Conservation (phyloP, 2,329 filamentous ascomycete genomes). For the Hymenoscyphus linearis region DNA sequence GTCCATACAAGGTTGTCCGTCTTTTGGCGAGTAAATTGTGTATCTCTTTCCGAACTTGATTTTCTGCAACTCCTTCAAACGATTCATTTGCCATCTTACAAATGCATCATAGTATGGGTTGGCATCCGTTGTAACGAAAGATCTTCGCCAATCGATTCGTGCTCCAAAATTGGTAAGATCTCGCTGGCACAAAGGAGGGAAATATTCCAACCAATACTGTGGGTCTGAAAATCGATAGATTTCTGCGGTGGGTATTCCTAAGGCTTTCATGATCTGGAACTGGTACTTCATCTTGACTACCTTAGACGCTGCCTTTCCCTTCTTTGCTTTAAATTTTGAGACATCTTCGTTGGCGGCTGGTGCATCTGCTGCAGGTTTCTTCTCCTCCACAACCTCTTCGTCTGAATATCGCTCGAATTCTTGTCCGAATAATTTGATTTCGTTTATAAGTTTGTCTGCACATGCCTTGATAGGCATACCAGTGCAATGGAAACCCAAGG, state of each 20-base stretch:
- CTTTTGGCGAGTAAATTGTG: conserved; percentile 88
- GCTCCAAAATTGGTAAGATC: conserved; percentile 82
- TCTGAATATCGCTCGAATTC: conserved; percentile 75
- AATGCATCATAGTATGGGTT: conserved; percentile 98
- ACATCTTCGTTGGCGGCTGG: conserved; percentile 71
- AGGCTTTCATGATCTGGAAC: conserved; percentile 88
- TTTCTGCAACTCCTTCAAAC: conserved; percentile 81
- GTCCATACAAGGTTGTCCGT: conserved; percentile 82
- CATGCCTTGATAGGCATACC: conserved; percentile 98
- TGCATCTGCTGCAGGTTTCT: conserved; percentile 50
- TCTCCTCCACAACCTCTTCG: conserved; percentile 49
- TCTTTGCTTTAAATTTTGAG: conserved; percentile 88
- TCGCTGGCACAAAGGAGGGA: conserved; percentile 73
- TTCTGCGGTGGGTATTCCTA: conserved; percentile 81
- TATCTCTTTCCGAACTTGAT: conserved; percentile 92
- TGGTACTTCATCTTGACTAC: conserved; percentile 92
- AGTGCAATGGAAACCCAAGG: conserved; percentile 91
- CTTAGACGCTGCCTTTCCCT: conserved; percentile 88
- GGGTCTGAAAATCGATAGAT: conserved; percentile 92
- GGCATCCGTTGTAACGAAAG: conserved; percentile 90
- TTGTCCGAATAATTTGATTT: conserved; percentile 82
- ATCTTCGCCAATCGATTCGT: conserved; percentile 87
- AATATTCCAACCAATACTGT: conserved; percentile 87
- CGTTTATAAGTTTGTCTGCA: conserved; percentile 87
- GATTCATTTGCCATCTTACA: conserved; percentile 95